These are phyloP conservation scores for Aspergillus fumigatus DNA, from an alignment of 2,329 filamentous ascomycete genomes.

Conservation along the genomic window DNA sequence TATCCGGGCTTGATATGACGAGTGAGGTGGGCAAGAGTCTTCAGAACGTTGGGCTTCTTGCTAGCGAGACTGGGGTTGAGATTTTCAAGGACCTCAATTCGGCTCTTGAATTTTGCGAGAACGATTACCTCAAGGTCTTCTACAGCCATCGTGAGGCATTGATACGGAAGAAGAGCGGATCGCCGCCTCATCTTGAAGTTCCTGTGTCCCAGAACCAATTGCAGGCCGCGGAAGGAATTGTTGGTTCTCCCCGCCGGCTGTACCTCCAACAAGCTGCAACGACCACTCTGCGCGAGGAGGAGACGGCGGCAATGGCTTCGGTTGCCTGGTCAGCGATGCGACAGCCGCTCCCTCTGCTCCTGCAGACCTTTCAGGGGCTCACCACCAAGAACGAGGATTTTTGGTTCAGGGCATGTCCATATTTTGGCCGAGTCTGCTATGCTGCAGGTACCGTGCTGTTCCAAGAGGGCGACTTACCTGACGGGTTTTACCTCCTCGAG, in stretches of 20 bases:
- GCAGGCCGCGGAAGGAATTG: constrained; percentile 46
- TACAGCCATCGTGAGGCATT: constrained; percentile 62
- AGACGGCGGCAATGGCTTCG: constrained; percentile 48
- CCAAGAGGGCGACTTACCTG: constrained; percentile 67
- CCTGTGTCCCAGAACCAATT: constrained; percentile 23
- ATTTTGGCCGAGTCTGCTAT: constrained; percentile 68
- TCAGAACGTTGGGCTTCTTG: constrained; percentile 76
- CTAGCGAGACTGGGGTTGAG: constrained; percentile 67
- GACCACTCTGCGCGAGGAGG: constrained; percentile 64
- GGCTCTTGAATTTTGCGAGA: constrained; percentile 90
- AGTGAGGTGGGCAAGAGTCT: constrained; percentile 73
- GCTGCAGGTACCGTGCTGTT: constrained; percentile 70
- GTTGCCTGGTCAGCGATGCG: constrained; percentile 80
- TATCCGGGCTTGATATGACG: constrained; percentile 75
- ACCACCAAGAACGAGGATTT: constrained; percentile 88
- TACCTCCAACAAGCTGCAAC: constrained; percentile 76
- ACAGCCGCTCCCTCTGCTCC: constrained; percentile 83
- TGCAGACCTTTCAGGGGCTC: constrained; percentile 91
- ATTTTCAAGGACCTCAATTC: constrained; percentile 89
- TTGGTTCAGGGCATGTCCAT: constrained; percentile 76
- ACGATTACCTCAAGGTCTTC: constrained; percentile 79
- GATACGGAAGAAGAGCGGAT: constrained; percentile 13
- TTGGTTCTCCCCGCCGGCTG: constrained; percentile 73
- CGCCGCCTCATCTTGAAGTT: constrained; percentile 22
- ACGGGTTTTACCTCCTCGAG: constrained; percentile 87